Evolutionary conservation across 2,329 filamentous ascomycete species (phyloP), one percentile per base, ranked within the genome.

Genomic region (Alternaria atra): DNA sequence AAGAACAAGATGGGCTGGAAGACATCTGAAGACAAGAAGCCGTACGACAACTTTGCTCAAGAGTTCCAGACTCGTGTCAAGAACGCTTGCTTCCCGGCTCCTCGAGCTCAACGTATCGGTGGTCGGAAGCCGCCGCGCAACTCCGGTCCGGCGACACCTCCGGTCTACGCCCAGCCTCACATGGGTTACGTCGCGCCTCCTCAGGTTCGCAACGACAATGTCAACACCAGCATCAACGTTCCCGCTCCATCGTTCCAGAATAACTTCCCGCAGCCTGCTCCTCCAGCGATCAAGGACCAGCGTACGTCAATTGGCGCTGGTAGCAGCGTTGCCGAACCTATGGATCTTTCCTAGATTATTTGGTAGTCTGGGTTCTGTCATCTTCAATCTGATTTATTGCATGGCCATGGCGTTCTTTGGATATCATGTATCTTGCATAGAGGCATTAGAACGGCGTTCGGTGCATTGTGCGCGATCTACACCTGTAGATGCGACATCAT

Each of bases 1-100:
- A 79, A 79, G 64, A 71, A 74, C 50, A 76, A 77, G 57, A 66
- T 79, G 47, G 74, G 74, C 17, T 79, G 75, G 75, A 74, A 65
- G 55, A 71, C 66, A 0, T 43, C 71, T 3, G 73, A 77, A 29
- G 68, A 77, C 30, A 73, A 75, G 56, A 77, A 76, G 53, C 74
- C 73, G 2, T 78, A 76, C 52, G 76, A 78, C 56, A 77, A 67
- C 39, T 75, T 77, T 34, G 74, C 75, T 1, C 63, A 48, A 6
- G 76, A 78, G 29, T 72, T 78, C 43, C 76, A 78, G 53, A 75
- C 69, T 6, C 75, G 76, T n/a, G 70, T 78, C 15, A 76, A 74
- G 60, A 76, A 76, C 32, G 75, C 75, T 0, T 75, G 70, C 55
- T 72, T 69, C 39, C 74, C 73, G 7, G 69, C 69, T 29, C 69